A percentile compares a stretch with the other conserved stretches of the same genome.
Evolutionary conservation across 225 moss, liverwort and hornwort genomes (phyloP).

Genomic region (Physcomitrium patens): DNA sequence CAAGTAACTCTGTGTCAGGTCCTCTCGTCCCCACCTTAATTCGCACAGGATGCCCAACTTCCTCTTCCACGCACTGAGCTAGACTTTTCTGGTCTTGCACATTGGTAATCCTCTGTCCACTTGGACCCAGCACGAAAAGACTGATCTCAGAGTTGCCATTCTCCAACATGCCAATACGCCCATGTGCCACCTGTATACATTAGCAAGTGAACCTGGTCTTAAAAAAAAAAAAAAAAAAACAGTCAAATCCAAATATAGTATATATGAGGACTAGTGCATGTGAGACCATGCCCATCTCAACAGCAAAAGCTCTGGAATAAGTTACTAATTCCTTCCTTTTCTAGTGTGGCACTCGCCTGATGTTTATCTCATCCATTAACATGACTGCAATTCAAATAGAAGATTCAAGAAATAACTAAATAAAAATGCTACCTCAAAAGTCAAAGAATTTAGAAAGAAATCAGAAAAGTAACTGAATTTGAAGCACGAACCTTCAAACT

Average conservation of each 20-base stretch:
- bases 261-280: background rate
- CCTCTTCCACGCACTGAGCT: constrained; percentile 45
- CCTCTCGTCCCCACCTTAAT: constrained; percentile 61
- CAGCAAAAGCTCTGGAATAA: background rate
- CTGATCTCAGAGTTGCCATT: constrained; percentile 44
- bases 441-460: background rate
- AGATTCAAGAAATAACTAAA: background rate
- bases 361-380: background rate
- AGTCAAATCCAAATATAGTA: background rate
- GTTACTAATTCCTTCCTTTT: background rate
- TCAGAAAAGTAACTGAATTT: background rate
- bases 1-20: constrained; percentile 60
- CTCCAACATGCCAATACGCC: constrained; percentile 54
- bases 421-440: too few relatives aligned
- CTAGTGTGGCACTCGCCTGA: background rate
- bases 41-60: constrained; percentile 58
- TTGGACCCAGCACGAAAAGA: constrained; percentile 47
- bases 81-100: constrained; percentile 50
- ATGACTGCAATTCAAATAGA: background rate
- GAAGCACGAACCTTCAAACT: constrained; percentile 53
- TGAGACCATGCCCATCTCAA: background rate
- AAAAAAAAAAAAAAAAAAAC: too few relatives aligned
- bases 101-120: constrained; percentile 54
- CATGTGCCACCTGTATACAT: constrained; percentile 55
- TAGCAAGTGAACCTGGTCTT: background rate